phyloP scores from a whole-genome alignment of 306 rosid species.

The Cyamopsis tetragonoloba region DNA sequence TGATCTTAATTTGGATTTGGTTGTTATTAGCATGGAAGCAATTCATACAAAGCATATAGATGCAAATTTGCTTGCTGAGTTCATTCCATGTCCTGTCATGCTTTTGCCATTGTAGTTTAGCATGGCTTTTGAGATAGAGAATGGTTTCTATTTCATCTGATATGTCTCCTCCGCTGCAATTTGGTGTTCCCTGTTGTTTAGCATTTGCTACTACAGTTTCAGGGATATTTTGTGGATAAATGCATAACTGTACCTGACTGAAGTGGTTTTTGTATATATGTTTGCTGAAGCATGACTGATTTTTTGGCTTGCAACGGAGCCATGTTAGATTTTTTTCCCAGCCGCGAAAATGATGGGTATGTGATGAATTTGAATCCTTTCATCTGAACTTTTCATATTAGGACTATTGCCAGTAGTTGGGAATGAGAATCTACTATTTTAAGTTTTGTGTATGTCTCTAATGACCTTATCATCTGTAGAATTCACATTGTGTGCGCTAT shows the following conservation, averaged over 20 bases:
- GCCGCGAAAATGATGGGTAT: neutral
- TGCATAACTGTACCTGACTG: constrained; percentile 10
- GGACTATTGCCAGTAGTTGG: neutral
- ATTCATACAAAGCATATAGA: constrained; percentile 91
- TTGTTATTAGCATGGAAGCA: constrained; percentile 93
- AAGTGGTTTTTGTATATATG: constrained; percentile 7
- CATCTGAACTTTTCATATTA: neutral
- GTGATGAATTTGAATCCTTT: constrained; percentile 6
- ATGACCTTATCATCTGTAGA: neutral
- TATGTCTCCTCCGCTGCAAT: neutral
- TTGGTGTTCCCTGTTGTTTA: constrained; percentile 16
- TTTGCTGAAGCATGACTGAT: constrained; percentile 15
- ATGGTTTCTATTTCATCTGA: constrained; percentile 18
- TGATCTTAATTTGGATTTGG: constrained; percentile 84
- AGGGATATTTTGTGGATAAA: constrained; percentile 14
- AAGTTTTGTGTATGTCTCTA: neutral
- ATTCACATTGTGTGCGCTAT: neutral
- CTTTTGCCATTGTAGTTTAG: constrained; percentile 69
- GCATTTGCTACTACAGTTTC: constrained; percentile 12
- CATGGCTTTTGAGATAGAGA: neutral
- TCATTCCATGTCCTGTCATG: constrained; percentile 88
- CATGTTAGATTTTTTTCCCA: neutral
- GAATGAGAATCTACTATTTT: neutral
- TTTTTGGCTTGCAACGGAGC: neutral
- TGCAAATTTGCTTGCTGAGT: constrained; percentile 91